Evolutionary conservation across 768 basidiomycete genomes (phyloP).

Genomic region (Mycena rosella): DNA sequence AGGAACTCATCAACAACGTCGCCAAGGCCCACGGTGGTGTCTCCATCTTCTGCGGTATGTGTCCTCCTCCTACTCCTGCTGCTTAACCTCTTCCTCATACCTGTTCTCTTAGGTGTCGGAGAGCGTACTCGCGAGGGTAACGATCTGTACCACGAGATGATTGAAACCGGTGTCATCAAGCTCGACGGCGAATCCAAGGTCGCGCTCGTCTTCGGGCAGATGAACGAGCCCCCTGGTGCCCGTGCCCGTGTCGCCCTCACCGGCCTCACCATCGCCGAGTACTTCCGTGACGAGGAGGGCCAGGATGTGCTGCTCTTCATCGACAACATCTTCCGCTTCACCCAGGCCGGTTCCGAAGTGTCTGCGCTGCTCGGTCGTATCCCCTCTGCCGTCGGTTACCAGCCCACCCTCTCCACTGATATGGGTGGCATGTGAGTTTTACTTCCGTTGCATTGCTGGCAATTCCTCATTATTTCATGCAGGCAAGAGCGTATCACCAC

Average conservation of each 20-base stretch:
- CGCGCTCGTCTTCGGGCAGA: conserved; percentile 99
- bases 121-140: conserved; percentile 99
- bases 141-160: conserved; percentile 99
- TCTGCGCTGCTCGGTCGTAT: conserved; percentile 99
- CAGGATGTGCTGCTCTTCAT: conserved; percentile 99
- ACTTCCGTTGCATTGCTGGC: not conserved
- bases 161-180: conserved; percentile 99
- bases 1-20: conserved; percentile 99
- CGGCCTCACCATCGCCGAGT: conserved; percentile 99
- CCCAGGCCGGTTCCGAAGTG: conserved; percentile 99
- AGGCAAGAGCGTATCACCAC: conserved; percentile 99
- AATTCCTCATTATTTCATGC: not conserved
- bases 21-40: conserved; percentile 99
- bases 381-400: conserved; percentile 99
- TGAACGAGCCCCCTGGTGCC: conserved; percentile 99
- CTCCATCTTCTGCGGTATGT: conserved; percentile 95
- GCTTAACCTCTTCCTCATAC: conserved; percentile 9
- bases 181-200: conserved; percentile 99
- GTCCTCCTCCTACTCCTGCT: conserved; percentile 39
- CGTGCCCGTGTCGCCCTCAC: conserved; percentile 99
- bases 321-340: conserved; percentile 99
- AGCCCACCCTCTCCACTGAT: conserved; percentile 99
- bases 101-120: conserved; percentile 83
- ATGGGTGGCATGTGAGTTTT: conserved; percentile 97
- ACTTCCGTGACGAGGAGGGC: conserved; percentile 99